These are phyloP conservation scores for Pichia sp. DNA, from an alignment of 1,139 yeast genomes.

Conservation along the genomic window DNA sequence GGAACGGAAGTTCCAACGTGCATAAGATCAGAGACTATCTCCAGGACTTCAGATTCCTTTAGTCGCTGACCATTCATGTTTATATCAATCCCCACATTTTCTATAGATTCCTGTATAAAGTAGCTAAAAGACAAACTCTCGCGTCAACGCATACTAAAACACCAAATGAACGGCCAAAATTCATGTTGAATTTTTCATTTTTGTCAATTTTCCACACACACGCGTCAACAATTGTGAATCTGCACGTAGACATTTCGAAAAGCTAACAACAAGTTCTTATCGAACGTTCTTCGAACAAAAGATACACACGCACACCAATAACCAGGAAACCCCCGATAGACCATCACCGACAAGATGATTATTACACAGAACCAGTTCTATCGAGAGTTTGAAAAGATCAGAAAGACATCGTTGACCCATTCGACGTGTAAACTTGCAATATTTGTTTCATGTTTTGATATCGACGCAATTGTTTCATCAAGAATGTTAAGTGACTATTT, in stretches of 20 bases:
- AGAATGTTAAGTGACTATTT: conserved; percentile 69
- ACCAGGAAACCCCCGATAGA: too few species aligned
- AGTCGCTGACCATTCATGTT: too few species aligned
- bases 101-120: conserved; percentile 3
- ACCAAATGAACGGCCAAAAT: not conserved
- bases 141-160: not conserved
- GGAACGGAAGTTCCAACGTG: conserved; percentile 28
- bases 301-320: too few species aligned
- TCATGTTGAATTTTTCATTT: too few species aligned
- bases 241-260: too few species aligned
- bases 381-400: conserved; percentile 57
- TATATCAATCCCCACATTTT: too few species aligned
- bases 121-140: not conserved
- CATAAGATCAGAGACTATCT: conserved; percentile 24
- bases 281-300: not conserved
- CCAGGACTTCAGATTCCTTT: conserved; percentile 17
- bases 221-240: not conserved
- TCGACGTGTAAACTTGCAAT: conserved; percentile 87
- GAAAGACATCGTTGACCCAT: conserved; percentile 69
- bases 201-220: too few species aligned
- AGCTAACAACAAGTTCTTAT: too few species aligned
- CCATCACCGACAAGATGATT: conserved; percentile 45
- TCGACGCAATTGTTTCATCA: conserved; percentile 91
- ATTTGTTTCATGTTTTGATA: conserved; percentile 86
- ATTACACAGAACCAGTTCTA: conserved; percentile 61